Percentiles rank a stretch among this genome's conserved stretches.
These are phyloP conservation scores for Calonectria naviculata DNA, from an alignment of 2,329 filamentous ascomycete species.

Conservation along the genomic window DNA sequence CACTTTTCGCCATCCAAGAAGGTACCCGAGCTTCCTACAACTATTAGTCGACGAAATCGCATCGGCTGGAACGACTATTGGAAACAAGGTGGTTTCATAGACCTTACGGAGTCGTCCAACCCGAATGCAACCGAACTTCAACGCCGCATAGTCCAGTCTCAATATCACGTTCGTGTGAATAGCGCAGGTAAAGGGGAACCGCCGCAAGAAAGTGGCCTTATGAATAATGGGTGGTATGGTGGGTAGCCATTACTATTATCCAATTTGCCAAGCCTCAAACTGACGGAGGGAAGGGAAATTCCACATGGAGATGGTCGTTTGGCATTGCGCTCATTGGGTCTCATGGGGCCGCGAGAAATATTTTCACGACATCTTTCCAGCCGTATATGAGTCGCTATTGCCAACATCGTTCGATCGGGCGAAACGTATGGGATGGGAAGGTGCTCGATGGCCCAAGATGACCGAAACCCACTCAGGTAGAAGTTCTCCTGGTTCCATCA, in stretches of 20 bases:
- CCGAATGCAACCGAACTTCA: slow-evolving; percentile 54
- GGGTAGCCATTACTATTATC: neutral
- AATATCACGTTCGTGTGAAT: slow-evolving; percentile 57
- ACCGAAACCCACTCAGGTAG: slow-evolving; percentile 37
- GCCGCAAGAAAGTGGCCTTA: slow-evolving; percentile 56
- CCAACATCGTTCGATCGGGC: slow-evolving; percentile 51
- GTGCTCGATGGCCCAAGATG: slow-evolving; percentile 56
- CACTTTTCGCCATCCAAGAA: slow-evolving; percentile 45
- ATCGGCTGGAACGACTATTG: slow-evolving; percentile 50
- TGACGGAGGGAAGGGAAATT: slow-evolving; percentile 44
- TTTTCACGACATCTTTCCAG: slow-evolving; percentile 51
- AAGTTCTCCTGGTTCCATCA: slow-evolving; percentile 64
- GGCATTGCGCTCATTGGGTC: slow-evolving; percentile 54
- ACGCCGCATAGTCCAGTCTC: slow-evolving; percentile 55
- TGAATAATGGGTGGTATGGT: slow-evolving; percentile 60
- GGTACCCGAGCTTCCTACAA: slow-evolving; percentile 36
- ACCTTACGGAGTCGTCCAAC: slow-evolving; percentile 49
- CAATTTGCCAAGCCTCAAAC: neutral
- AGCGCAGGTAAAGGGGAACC: slow-evolving; percentile 49
- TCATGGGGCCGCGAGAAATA: slow-evolving; percentile 51
- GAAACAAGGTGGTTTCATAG: slow-evolving; percentile 54
- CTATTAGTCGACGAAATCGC: slow-evolving; percentile 38
- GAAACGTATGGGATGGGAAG: slow-evolving; percentile 52
- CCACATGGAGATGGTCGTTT: slow-evolving; percentile 57
- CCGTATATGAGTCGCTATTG: slow-evolving; percentile 60